Evolutionary conservation across 805 yeast genomes (phyloP), one percentile per base, ranked within the genome.

Genomic region (Pichia nakasei): DNA sequence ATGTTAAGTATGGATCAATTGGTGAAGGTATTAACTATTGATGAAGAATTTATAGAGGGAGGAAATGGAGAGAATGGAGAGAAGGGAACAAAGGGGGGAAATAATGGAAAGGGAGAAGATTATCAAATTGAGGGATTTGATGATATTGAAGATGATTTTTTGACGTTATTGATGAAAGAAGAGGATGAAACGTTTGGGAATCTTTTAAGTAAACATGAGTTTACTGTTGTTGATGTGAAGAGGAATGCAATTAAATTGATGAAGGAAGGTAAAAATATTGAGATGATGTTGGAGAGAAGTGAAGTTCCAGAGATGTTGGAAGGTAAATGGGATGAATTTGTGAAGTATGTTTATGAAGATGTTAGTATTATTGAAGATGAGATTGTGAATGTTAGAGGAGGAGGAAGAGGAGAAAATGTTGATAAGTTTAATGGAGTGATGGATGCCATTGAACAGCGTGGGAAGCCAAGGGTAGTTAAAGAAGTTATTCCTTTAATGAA

Each of bases 1-100:
- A 76, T 74, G 55, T 60, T 78, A 41, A 65, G 83, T 47, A 67
- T 80, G 43, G 76, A 79, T 3, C 80, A 81, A 57, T 67, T 82
- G 38, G 68, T 43, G 21, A 39, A 48, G 41, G 57, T 79, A 24
- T 29, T 38, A n/a, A n/a, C 34, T 22, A 35, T 33, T 6, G 27
- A 22, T 35, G 33, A 47, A 1, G 44, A 56, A n/a, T n/a, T n/a
- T n/a, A n/a, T n/a, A 32, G 52, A 57, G 32, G 43, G 36, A 5
- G 22, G 31, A 7, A 21, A 21, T 2, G 18, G 9, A 2, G 43
- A 24, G 17, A 24, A 22, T 11, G 21, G 39, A 8, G 52, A 46
- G 13, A 39, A 29, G 12, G 3, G 4, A 13, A 29, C 7, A 5
- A 32, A 32, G 5, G 20, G 18, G 19, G 11, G 33, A 5, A 29